Conservation (phyloP, 495 filamentous ascomycete genomes). For the Cudoniella acicularis region DNA sequence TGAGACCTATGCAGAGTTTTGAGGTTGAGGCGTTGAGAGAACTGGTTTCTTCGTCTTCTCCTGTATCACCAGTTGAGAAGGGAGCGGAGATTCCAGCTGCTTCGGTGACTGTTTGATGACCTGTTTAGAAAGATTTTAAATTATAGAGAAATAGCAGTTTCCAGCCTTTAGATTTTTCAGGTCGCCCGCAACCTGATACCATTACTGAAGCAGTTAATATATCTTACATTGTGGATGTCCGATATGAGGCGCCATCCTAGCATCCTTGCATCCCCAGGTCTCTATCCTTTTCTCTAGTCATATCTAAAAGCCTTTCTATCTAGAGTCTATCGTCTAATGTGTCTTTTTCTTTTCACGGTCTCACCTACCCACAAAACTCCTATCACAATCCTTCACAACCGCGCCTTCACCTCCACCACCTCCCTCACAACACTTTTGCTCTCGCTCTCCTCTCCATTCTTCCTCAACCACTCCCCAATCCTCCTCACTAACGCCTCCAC, state of each 20-base stretch:
- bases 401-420: not conserved
- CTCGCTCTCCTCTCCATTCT: not conserved
- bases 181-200: too few relatives aligned
- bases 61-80: conserved; percentile 6
- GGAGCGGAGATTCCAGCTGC: not conserved
- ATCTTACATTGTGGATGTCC: too few relatives aligned
- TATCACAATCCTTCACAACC: not conserved
- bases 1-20: conserved; percentile 63
- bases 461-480: conserved; percentile 40
- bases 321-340: not conserved
- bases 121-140: not conserved
- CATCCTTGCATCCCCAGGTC: too few relatives aligned
- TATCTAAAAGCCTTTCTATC: too few relatives aligned
- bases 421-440: not conserved
- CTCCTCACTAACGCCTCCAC: conserved; percentile 36
- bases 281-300: not conserved
- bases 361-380: not conserved
- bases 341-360: not conserved
- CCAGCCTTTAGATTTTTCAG: too few relatives aligned
- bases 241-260: too few relatives aligned
- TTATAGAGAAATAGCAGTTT: not conserved
- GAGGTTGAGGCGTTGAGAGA: conserved; percentile 28
- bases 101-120: not conserved
- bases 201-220: too few relatives aligned
- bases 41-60: conserved; percentile 11